Base-by-base conservation (phyloP, 83 land plant species). In the Picea abies region DNA sequence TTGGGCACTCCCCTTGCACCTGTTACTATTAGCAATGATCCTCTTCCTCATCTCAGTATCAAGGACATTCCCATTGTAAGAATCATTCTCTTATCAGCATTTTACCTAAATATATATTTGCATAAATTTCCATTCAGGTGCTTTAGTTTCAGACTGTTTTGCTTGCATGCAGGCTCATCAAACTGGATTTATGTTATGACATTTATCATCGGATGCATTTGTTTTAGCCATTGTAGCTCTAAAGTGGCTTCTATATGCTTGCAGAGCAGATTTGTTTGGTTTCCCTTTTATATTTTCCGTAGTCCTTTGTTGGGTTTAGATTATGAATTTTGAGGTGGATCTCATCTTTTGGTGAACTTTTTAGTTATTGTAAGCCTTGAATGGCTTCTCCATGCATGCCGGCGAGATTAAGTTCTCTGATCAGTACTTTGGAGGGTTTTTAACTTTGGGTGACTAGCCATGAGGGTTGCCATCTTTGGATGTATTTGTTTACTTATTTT, bases 1-100 rank as follows among this genome's bases (percentile, higher is more conserved):
- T 82, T 94, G 88, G 95, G 97, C 20, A 90, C 93, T 29, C 93
- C 95, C 3, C 88, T 94, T 4, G 95, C 94, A n/a, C 97, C 95
- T 10, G 84, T 90, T 19, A 89, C 86, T 29, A 93, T 92, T 64
- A 82, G 76, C 82, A 39, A 60, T 35, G 90, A 89, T 20, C 91
- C 88, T 69, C 80, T 92, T 70, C 96, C 94, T 69, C 93, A 84
- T 78, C 87, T 94, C 39, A 87, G 91, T 78, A 84, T 91, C 87
- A 94, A 94, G 63, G 89, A 87, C 81, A 92, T 86, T 66, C 93
- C 95, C 82, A 94, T 91, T 87, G 94, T 94, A 47, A 89, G 92
- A 68, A 49, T 70, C 0, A 7, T 60, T 63, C 32, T 82, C 58
- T 60, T 39, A 12, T 68, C 76, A 52, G 8, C 76, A 12, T 65